Evolutionary conservation across 2,329 filamentous ascomycete species (phyloP).

Genomic region (Paraconiothyrium sp.): DNA sequence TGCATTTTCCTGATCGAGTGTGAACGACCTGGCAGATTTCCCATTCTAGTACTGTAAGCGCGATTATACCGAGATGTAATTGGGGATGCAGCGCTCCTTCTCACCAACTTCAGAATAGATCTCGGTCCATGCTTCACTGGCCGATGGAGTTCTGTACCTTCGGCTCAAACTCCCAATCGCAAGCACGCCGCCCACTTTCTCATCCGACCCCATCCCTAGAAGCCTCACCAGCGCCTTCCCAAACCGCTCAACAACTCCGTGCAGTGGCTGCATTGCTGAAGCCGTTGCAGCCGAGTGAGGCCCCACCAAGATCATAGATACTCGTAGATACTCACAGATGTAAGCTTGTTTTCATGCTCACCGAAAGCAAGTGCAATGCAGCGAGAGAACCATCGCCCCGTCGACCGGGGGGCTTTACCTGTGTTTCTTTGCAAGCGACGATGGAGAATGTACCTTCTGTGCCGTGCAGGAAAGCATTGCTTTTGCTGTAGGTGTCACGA

Average conservation of each 20-base stretch:
- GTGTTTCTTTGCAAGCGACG: constrained; percentile 12
- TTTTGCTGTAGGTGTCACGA: neutral
- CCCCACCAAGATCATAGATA: neutral
- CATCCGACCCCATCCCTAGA: neutral
- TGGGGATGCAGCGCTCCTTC: no score
- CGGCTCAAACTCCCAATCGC: neutral
- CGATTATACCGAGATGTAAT: neutral
- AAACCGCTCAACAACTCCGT: neutral
- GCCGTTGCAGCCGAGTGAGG: neutral
- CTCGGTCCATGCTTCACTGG: no score
- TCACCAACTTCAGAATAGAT: no score
- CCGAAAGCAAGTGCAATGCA: constrained; percentile 5
- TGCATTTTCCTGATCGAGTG: neutral
- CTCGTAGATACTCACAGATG: neutral
- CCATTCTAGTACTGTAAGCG: no score
- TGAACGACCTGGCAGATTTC: neutral
- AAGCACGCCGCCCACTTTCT: neutral
- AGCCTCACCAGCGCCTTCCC: neutral
- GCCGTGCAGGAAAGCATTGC: neutral
- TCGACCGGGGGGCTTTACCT: constrained; percentile 27
- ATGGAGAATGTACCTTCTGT: constrained; percentile 10
- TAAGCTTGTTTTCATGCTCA: neutral
- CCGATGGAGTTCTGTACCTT: no score
- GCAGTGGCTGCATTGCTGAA: neutral
- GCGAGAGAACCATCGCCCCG: constrained; percentile 14